Evolutionary conservation across 192 early-diverging fungal species (phyloP), one percentile per base, ranked within the genome.

Genomic region (Linnemannia schmuckeri): DNA sequence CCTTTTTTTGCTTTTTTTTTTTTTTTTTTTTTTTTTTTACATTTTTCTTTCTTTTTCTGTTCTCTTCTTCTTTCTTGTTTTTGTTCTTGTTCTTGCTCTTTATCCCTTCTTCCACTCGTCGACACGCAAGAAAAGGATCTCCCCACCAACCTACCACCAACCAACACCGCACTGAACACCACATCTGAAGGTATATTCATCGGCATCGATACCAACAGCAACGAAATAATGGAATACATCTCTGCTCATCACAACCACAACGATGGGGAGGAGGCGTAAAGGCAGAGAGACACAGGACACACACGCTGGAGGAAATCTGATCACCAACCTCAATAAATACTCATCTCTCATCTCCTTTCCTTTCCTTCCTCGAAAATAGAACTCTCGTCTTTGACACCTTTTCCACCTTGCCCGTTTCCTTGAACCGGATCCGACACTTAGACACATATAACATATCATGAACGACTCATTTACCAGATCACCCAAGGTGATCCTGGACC

Each of bases 381-480:
- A 24, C 33, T 41, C 61, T 35, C 35, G 17, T 13, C 24, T 61
- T 27, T 9, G 15, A 30, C 57, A 30, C 70, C 52, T 5, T 37
- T 57, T 46, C 37, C 20, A 17, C 18, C 44, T 75, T 41, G 8
- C 40, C 55, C 47, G 9, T 47, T 46, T 57, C 0, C 37, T 38
- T 68, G 30, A 61, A 57, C 27, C 61, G 74, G 74, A 70, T 75
- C 80, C 57, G 42, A 66, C 61, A 33, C 27, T 13, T 22, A 49
- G 20, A 20, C 38, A 70, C 15, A 63, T 47, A 15, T 30, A 22
- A 71, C 27, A 17, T 72, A 66, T 27, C 22, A 97, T 97, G 95
- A 94, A 95, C 57, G 90, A 87, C 74, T 90, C 92, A 5, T 96
- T 91, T 79, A 91, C 90, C 55, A 91, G 92, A 86, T 89, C 90